Percentiles rank a stretch among this genome's conserved stretches.
phyloP scores from a whole-genome alignment of 1,139 yeast genomes.

The Wickerhamomyces sp. region DNA sequence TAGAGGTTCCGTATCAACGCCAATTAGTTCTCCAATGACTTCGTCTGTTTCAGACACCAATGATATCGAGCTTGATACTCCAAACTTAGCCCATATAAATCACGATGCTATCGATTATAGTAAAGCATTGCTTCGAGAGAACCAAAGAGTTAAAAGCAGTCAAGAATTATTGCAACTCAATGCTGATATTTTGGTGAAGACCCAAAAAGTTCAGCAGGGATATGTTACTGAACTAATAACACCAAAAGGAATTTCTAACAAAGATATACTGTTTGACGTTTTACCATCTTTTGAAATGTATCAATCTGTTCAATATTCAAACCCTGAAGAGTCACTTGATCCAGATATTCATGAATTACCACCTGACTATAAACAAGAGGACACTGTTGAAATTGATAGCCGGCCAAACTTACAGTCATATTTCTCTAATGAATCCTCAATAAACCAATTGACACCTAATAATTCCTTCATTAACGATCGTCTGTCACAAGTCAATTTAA shows the following conservation, averaged over 20 bases:
- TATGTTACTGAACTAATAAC: neutral
- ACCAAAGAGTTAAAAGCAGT: conserved; percentile 7
- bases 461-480: neutral
- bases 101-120: conserved; percentile 13
- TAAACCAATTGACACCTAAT: neutral
- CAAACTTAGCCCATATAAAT: neutral
- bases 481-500: neutral
- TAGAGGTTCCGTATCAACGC: neutral
- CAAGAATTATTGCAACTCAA: conserved; percentile 6
- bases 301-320: conserved; percentile 47
- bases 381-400: neutral
- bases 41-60: neutral
- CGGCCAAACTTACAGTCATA: neutral
- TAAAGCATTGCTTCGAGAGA: conserved; percentile 12
- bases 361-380: conserved; percentile 7
- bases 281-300: conserved; percentile 65
- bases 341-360: conserved; percentile 6
- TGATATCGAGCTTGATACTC: no score
- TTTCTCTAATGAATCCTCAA: neutral
- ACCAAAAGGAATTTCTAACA: conserved; percentile 7
- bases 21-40: neutral
- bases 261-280: conserved; percentile 34
- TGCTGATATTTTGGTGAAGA: neutral
- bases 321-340: conserved; percentile 15
- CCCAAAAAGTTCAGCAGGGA: conserved; percentile 4